Evolutionary conservation across 495 filamentous ascomycete species (phyloP).

Genomic region (Daldinia concentrica): DNA sequence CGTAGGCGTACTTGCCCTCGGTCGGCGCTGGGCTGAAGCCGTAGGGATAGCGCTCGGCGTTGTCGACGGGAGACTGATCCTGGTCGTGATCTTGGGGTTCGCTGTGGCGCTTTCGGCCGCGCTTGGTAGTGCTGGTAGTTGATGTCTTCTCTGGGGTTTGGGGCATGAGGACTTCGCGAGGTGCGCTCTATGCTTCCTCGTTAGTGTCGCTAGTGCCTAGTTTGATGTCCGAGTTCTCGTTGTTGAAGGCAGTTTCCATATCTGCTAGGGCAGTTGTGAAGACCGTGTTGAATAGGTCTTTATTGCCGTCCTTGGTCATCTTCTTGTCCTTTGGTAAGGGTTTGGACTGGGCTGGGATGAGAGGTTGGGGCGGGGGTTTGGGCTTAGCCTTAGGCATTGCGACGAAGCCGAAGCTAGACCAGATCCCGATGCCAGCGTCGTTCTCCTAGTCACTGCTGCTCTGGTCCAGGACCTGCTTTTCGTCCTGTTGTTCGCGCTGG

Average conservation of each 20-base stretch:
- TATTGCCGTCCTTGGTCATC: not conserved
- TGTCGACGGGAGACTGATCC: not conserved
- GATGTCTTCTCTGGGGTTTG: not conserved
- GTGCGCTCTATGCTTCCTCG: not conserved
- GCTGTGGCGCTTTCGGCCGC: not conserved
- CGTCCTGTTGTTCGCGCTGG: not conserved
- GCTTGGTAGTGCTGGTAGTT: not conserved
- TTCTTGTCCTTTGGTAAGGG: not conserved
- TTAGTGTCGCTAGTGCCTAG: not conserved
- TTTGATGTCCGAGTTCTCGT: too few species aligned
- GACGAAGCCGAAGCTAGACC: not conserved
- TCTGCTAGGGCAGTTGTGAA: not conserved
- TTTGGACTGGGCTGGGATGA: not conserved
- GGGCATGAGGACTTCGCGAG: not conserved
- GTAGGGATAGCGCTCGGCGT: constrained; percentile 8
- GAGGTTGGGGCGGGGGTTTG: not conserved
- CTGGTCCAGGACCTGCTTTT: not conserved
- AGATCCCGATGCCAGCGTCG: not conserved
- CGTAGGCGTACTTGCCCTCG: not conserved
- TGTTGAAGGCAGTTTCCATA: not conserved
- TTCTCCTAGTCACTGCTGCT: not conserved
- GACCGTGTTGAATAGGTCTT: not conserved
- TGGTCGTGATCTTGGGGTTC: not conserved
- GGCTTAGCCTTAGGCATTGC: not conserved
- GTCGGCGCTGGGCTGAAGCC: not conserved